Conservation (phyloP, 768 basidiomycete genomes). For the Artomyces pyxidatus region DNA sequence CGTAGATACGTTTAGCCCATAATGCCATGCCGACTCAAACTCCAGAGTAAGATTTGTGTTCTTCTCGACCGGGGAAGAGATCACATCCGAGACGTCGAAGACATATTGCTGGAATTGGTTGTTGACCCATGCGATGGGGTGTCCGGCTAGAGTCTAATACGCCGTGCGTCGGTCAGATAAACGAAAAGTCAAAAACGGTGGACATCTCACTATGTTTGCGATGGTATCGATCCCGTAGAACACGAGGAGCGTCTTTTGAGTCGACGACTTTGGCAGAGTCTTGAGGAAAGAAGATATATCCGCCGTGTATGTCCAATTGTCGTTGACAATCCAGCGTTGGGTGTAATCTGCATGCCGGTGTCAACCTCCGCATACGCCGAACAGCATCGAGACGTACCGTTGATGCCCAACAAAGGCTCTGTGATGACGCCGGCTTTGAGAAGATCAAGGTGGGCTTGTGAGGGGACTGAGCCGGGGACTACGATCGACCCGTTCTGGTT, state of each 20-base stretch:
- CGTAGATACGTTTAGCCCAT: constrained; percentile 45
- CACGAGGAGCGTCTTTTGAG: constrained; percentile 34
- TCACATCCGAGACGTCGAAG: constrained; percentile 40
- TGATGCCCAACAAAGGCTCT: constrained; percentile 44
- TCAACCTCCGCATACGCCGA: background rate
- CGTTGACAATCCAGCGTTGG: constrained; percentile 46
- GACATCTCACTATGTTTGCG: constrained; percentile 41
- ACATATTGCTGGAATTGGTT: constrained; percentile 50
- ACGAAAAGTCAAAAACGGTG: background rate
- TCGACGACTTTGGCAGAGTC: constrained; percentile 14
- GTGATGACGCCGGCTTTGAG: constrained; percentile 43
- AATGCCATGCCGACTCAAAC: constrained; percentile 45
- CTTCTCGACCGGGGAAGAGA: constrained; percentile 24
- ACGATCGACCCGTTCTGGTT: constrained; percentile 47
- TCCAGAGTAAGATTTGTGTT: constrained; percentile 40
- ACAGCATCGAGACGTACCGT: constrained; percentile 30
- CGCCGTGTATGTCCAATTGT: constrained; percentile 54
- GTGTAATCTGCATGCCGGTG: constrained; percentile 34
- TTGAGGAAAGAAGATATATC: constrained; percentile 37
- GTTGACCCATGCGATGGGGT: constrained; percentile 49
- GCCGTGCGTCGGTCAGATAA: background rate
- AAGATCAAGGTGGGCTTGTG: constrained; percentile 48
- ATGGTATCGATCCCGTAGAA: constrained; percentile 53
- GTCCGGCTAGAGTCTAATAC: constrained; percentile 38
- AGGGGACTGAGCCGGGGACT: constrained; percentile 44